phyloP scores from a whole-genome alignment of 495 filamentous ascomycete genomes.

The Talaromyces wortmannii region DNA sequence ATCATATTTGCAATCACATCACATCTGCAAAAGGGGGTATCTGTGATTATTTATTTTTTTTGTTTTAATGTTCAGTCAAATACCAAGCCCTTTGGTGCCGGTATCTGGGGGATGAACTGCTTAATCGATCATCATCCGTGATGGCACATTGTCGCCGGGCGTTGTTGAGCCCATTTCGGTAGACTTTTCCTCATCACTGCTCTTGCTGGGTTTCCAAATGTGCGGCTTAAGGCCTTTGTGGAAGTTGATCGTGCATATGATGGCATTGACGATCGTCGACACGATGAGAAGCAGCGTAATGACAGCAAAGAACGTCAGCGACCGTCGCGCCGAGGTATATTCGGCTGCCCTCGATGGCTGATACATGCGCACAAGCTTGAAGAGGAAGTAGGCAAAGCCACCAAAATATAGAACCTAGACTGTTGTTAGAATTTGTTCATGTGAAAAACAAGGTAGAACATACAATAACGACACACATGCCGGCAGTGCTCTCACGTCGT shows the following conservation, averaged over 20 bases:
- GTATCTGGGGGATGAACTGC: background rate
- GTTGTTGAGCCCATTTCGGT: conserved; percentile 59
- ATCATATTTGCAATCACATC: background rate
- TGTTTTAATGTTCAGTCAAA: background rate
- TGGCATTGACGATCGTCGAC: conserved; percentile 81
- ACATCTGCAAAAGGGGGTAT: background rate
- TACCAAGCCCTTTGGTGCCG: background rate
- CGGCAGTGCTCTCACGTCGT: conserved; percentile 68
- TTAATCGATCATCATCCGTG: conserved; percentile 89
- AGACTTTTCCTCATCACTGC: conserved; percentile 63
- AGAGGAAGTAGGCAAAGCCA: conserved; percentile 91
- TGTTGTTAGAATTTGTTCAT: conserved; percentile 10
- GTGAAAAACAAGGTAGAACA: conserved; percentile 15
- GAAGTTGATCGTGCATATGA: conserved; percentile 86
- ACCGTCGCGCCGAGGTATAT: conserved; percentile 70
- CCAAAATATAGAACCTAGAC: conserved; percentile 71
- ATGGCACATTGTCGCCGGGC: conserved; percentile 36
- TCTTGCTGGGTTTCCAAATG: conserved; percentile 56
- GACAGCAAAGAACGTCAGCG: conserved; percentile 86
- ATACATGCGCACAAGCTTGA: conserved; percentile 97
- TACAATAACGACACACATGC: conserved; percentile 72
- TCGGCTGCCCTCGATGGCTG: conserved; percentile 36
- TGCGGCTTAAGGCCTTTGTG: conserved; percentile 84
- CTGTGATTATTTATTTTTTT: background rate
- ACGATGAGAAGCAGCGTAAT: conserved; percentile 86